These are phyloP conservation scores for Apiospora arundinis DNA, from an alignment of 2,329 filamentous ascomycete species.

Conservation along the genomic window DNA sequence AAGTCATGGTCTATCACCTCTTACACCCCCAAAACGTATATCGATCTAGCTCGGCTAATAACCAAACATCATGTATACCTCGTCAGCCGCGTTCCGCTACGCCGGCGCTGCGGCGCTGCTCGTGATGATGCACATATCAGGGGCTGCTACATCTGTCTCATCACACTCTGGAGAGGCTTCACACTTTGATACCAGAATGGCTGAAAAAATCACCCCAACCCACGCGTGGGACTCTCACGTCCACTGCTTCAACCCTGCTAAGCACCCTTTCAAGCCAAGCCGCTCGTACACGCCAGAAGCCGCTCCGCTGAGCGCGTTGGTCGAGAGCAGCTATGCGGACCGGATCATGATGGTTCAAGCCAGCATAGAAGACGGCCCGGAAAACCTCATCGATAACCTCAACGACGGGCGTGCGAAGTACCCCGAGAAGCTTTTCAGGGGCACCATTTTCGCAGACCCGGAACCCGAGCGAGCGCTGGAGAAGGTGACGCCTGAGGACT, in stretches of 20 bases:
- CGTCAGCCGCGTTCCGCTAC: background rate
- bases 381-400: conserved; percentile 1
- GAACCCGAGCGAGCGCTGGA: conserved; percentile 5
- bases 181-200: background rate
- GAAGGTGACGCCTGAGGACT: background rate
- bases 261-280: conserved; percentile 14
- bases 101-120: background rate
- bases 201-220: background rate
- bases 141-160: background rate
- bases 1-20: background rate
- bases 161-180: background rate
- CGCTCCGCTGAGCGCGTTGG: background rate
- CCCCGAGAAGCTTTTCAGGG: conserved; percentile 9
- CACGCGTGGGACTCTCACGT: conserved; percentile 13
- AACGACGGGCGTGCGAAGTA: background rate
- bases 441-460: conserved; percentile 10
- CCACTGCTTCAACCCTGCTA: conserved; percentile 11
- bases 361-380: conserved; percentile 19
- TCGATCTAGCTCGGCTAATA: background rate
- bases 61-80: background rate
- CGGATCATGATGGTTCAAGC: conserved; percentile 14
- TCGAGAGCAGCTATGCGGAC: background rate
- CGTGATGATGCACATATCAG: background rate
- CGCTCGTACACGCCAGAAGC: conserved; percentile 11
- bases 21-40: background rate